Evolutionary conservation across 1,139 yeast species (phyloP), one percentile per base, ranked within the genome.

Genomic region (Scheffersomyces insectosa): DNA sequence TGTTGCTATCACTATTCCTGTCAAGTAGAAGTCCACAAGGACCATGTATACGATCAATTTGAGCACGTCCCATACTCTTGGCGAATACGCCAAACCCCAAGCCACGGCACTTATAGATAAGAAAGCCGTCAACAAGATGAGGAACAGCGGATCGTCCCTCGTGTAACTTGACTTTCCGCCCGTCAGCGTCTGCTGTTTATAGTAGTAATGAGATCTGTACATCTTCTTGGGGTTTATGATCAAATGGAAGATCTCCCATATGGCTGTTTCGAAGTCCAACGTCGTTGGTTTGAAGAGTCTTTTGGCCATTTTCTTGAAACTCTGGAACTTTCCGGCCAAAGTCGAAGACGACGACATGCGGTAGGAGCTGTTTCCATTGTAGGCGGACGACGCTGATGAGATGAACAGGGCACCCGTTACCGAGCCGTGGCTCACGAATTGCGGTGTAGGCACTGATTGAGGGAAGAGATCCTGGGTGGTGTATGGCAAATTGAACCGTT

Each of bases 61-160:
- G 40, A 87, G 50, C 20, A 87, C 81, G 13, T 85, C 83, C 29
- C 75, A 47, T 8, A 85, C 49, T 2, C 79, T 73, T 1, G 89
- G 87, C 1, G 88, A 79, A 58, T 88, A 89, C 0, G 91, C 88
- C 41, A 88, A 63, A 1, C 97, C 96, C 97, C 97, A 90, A 4
- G 91, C 95, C 29, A 90, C 59, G 0, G 97, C 96, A 51, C 93
- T 83, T 11, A 88, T 62, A 2, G 82, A 74, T 28, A 90, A 66
- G 48, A 89, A 77, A 1, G 74, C 68, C 12, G 89, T 79, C 41
- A 89, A 70, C 38, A 90, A 68, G 35, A 90, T 79, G 45, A 88
- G 82, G 60, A 90, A 90, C 29, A 95, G 84, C 0, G 97, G 97
- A 60, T 90, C 97, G 60, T 90, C 97, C 52, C 97, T 72, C 0